These are phyloP conservation scores for Prunus persica DNA, from an alignment of 306 rosid species.

Conservation along the genomic window DNA sequence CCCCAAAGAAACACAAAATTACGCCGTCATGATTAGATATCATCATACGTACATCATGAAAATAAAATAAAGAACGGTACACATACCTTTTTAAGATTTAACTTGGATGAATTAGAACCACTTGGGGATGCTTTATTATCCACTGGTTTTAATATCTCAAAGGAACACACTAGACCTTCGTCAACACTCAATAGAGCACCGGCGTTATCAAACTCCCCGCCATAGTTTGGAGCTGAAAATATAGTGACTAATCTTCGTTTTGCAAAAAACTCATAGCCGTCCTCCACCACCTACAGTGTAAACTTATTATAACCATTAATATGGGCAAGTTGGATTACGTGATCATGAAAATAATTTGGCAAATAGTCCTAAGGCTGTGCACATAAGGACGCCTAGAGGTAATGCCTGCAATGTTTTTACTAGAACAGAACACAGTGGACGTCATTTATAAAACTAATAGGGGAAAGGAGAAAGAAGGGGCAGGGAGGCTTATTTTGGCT, in stretches of 20 bases:
- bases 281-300: conserved; percentile 74
- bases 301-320: conserved; percentile 5
- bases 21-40: background rate
- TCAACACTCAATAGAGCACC: conserved; percentile 81
- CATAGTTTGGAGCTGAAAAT: conserved; percentile 90
- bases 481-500: background rate
- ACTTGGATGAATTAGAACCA: conserved; percentile 22
- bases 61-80: background rate
- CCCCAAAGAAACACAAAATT: conserved; percentile 3
- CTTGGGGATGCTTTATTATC: conserved; percentile 45
- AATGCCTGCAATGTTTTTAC: background rate
- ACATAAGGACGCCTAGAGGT: background rate
- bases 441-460: background rate
- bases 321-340: conserved; percentile 5
- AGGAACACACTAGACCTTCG: conserved; percentile 70
- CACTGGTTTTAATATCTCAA: conserved; percentile 65
- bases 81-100: conserved; percentile 57
- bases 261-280: conserved; percentile 83
- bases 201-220: conserved; percentile 82
- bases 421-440: background rate
- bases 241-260: conserved; percentile 71
- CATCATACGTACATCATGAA: background rate
- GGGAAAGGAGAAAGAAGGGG: background rate
- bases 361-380: background rate
- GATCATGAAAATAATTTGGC: background rate